phyloP scores from a whole-genome alignment of 1,284 basidiomycete genomes.

The Anthracocystis panici-leucophaei region DNA sequence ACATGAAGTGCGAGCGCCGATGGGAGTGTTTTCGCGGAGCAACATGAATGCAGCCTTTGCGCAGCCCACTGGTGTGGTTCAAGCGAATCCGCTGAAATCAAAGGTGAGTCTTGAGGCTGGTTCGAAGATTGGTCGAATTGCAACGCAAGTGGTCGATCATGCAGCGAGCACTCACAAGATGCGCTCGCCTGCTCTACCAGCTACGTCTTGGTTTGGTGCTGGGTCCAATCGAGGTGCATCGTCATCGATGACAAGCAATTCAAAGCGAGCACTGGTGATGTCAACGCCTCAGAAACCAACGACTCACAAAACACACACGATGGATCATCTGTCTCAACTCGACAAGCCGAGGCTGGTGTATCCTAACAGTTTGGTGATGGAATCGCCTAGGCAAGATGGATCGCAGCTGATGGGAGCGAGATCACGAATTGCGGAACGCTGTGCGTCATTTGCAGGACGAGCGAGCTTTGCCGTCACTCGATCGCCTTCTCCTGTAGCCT shows the following conservation, averaged over 20 bases:
- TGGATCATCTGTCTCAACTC: conserved; percentile 10
- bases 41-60: conserved; percentile 10
- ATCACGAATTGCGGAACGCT: conserved; percentile 18
- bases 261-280: conserved; percentile 34
- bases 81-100: neutral
- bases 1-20: conserved; percentile 22
- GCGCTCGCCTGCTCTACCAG: conserved; percentile 11
- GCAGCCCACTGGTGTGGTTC: neutral
- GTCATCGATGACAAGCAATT: conserved; percentile 5
- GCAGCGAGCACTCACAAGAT: neutral
- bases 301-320: conserved; percentile 9
- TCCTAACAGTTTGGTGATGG: conserved; percentile 35
- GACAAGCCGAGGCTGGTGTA: conserved; percentile 30
- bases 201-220: conserved; percentile 17
- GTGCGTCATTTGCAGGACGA: conserved; percentile 25
- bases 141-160: conserved; percentile 11
- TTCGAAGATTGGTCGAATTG: neutral
- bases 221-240: neutral
- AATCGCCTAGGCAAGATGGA: conserved; percentile 28
- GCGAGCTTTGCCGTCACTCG: conserved; percentile 22
- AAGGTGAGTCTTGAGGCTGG: conserved; percentile 1
- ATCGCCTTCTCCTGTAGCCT: conserved; percentile 24
- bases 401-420: conserved; percentile 5
- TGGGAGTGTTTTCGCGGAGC: conserved; percentile 35
- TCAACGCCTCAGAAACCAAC: conserved; percentile 41